Evolutionary conservation across 306 rosid species (phyloP).

Genomic region (barrel medic (Medicago truncatula)): DNA sequence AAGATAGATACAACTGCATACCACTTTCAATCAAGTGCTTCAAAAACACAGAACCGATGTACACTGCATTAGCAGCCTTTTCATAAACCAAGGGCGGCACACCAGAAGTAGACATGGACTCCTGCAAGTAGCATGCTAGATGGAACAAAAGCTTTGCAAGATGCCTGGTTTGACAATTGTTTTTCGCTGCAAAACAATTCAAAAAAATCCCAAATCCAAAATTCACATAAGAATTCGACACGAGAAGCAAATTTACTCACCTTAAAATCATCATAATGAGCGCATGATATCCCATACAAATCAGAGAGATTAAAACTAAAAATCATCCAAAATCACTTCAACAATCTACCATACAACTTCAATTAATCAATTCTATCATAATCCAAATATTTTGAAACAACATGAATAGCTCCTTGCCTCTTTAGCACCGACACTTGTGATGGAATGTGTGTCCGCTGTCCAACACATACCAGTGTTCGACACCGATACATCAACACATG

Average conservation of each 20-base stretch:
- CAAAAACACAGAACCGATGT: constrained; percentile 79
- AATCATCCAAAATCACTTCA: constrained; percentile 17
- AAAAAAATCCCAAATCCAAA: not conserved
- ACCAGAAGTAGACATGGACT: constrained; percentile 70
- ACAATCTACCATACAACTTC: constrained; percentile 23
- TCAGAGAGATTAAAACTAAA: constrained; percentile 22
- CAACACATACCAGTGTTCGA: too few species aligned
- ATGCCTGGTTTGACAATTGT: constrained; percentile 80
- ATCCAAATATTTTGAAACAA: not conserved
- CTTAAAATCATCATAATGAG: constrained; percentile 12
- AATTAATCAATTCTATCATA: not conserved
- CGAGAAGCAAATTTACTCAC: constrained; percentile 23
- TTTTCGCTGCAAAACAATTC: constrained; percentile 66
- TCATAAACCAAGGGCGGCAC: constrained; percentile 62
- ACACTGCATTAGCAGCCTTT: constrained; percentile 85
- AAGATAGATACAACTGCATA: constrained; percentile 66
- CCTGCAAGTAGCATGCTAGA: constrained; percentile 82
- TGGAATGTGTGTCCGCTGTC: too few species aligned
- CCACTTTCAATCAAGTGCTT: constrained; percentile 85
- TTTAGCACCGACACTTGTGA: too few species aligned
- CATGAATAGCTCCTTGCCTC: constrained; percentile 25
- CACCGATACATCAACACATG: too few species aligned
- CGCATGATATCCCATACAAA: constrained; percentile 11
- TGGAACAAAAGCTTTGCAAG: constrained; percentile 93
- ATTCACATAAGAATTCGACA: constrained; percentile 17